Percentiles rank a stretch among this genome's conserved stretches.
phyloP scores from a whole-genome alignment of 2,329 filamentous ascomycete genomes.

The Raffaelea deltoideospora region DNA sequence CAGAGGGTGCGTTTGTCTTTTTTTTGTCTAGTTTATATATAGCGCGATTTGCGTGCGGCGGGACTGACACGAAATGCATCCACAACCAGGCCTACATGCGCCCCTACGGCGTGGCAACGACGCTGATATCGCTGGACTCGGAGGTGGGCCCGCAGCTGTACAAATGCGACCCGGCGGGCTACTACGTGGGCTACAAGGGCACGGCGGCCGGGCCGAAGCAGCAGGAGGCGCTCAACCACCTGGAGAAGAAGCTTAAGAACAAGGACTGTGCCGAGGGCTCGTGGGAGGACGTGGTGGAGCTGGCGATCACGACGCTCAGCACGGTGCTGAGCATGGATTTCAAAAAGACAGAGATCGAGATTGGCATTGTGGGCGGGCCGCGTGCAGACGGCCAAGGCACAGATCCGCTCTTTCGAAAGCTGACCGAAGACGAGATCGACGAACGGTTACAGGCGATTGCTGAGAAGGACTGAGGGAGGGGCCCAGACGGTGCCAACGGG shows the following conservation, averaged over 20 bases:
- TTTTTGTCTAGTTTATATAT: neutral
- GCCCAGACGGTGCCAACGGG: constrained; percentile 1
- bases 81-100: constrained; percentile 72
- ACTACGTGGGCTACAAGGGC: constrained; percentile 97
- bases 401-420: constrained; percentile 63
- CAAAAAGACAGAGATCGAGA: constrained; percentile 98
- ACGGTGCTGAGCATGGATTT: constrained; percentile 97
- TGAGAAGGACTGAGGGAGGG: constrained; percentile 68
- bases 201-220: constrained; percentile 96
- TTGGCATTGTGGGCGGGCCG: constrained; percentile 90
- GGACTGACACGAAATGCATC: constrained; percentile 16
- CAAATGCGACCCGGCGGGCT: constrained; percentile 96
- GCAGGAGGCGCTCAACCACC: constrained; percentile 93
- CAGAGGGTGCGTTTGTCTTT: constrained; percentile 52
- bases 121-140: constrained; percentile 82
- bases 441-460: constrained; percentile 95
- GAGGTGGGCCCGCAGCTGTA: constrained; percentile 89
- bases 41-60: too few species aligned
- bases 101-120: constrained; percentile 88
- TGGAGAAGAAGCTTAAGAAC: constrained; percentile 99
- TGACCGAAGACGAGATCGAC: constrained; percentile 97
- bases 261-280: constrained; percentile 83
- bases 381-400: constrained; percentile 67
- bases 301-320: constrained; percentile 89
- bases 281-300: constrained; percentile 96